Conservation (phyloP, 257 asterid species). For the Pogostemon cablin region DNA sequence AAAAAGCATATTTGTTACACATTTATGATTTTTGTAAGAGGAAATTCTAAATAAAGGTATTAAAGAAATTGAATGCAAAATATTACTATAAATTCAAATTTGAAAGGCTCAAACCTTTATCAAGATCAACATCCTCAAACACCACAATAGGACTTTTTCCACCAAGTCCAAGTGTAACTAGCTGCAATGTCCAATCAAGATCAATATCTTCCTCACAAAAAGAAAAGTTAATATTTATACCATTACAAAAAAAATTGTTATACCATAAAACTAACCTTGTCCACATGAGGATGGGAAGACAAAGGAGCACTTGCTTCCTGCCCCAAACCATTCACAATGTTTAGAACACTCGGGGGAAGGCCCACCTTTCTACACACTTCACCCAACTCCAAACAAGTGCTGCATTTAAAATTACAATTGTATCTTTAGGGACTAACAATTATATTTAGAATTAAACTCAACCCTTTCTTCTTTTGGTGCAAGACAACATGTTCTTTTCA, state of each 20-base stretch:
- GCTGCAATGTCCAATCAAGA: slow-evolving; percentile 69
- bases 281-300: slow-evolving; percentile 94
- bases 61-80: slow-evolving; percentile 12
- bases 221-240: neutral
- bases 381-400: slow-evolving; percentile 96
- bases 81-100: slow-evolving; percentile 7
- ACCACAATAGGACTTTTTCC: slow-evolving; percentile 97
- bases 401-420: slow-evolving; percentile 38
- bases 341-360: slow-evolving; percentile 89
- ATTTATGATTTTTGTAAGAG: too few relatives aligned
- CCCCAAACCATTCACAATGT: slow-evolving; percentile 85
- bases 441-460: neutral
- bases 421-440: slow-evolving; percentile 21
- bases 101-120: slow-evolving; percentile 60
- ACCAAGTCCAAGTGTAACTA: slow-evolving; percentile 95
- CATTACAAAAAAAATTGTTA: slow-evolving; percentile 21
- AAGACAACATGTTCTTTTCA: neutral
- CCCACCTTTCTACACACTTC: slow-evolving; percentile 87
- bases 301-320: slow-evolving; percentile 95
- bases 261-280: slow-evolving; percentile 59
- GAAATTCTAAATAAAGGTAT: too few relatives aligned
- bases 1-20: too few relatives aligned
- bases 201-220: neutral
- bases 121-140: slow-evolving; percentile 92
- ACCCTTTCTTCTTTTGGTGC: slow-evolving; percentile 16